phyloP scores from a whole-genome alignment of 108 stramenopile species.

The Nitzschia sp. region DNA sequence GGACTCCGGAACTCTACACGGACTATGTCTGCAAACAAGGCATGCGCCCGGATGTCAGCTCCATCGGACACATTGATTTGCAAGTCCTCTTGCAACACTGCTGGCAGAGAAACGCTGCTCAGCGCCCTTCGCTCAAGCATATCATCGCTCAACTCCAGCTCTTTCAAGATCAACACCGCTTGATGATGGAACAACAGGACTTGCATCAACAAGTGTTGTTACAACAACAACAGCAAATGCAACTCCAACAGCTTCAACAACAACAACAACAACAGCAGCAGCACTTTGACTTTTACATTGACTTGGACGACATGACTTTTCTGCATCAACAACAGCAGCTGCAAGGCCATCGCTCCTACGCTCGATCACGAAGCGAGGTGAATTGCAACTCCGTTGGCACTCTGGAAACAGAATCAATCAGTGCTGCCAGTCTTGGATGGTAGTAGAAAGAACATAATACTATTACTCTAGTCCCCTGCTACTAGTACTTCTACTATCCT shows the following conservation, averaged over 20 bases:
- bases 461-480: too few species aligned
- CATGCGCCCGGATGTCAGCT: slow-evolving; percentile 28
- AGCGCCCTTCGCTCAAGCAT: slow-evolving; percentile 52
- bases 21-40: slow-evolving; percentile 58
- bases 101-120: slow-evolving; percentile 43
- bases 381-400: slow-evolving; percentile 5
- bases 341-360: background rate
- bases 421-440: slow-evolving; percentile 23
- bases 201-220: slow-evolving; percentile 7
- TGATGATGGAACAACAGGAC: slow-evolving; percentile 21
- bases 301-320: slow-evolving; percentile 16
- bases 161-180: background rate
- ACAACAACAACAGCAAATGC: slow-evolving; percentile 1
- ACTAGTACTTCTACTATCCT: too few species aligned
- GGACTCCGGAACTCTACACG: slow-evolving; percentile 74
- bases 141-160: slow-evolving; percentile 29
- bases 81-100: slow-evolving; percentile 50
- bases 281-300: slow-evolving; percentile 14
- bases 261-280: slow-evolving; percentile 13
- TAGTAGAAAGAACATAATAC: too few species aligned
- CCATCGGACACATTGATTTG: slow-evolving; percentile 50
- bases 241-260: slow-evolving; percentile 12
- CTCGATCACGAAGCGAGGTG: background rate
- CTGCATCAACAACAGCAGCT: slow-evolving; percentile 7
- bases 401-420: slow-evolving; percentile 14